Evolutionary conservation across 2,329 filamentous ascomycete species (phyloP), one percentile per base, ranked within the genome.

Genomic region (Colletotrichum costaricense): DNA sequence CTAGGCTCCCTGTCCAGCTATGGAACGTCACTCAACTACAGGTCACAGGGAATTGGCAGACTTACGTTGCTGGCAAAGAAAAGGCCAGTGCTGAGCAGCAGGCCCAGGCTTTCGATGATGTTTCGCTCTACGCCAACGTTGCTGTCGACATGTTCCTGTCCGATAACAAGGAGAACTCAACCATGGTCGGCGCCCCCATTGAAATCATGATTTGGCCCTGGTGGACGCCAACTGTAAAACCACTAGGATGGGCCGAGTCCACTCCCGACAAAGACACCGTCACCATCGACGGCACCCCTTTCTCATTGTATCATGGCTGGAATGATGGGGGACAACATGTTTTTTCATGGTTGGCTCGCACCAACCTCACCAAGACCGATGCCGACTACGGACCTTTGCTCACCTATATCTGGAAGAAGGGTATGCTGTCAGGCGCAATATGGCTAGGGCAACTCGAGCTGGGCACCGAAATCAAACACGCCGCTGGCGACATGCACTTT

Each of bases 171-270:
- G 58, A 69, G 24, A 73, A 73, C 38, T 73, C 71, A 28, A 73
- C 71, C 35, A 62, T 62, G 66, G 56, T 73, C 46, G 69, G 67
- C 28, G 67, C 71, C 14, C 71, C 71, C 46, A 65, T 73, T 52
- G 71, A 73, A 54, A 73, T 73, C 19, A 73, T 73, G 71, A 73
- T 73, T 38, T 73, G 67, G 71, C 71, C 67, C 4, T 73, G 71
- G 71, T 73, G 71, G 71, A 69, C 69, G n/a, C 71, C 71, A 22
- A 73, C 71, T 9, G 67, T 73, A 9, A 73, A 71, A 60, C 71
- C 71, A 24, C 46, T 73, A 19, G 71, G 71, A 28, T 73, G 71
- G 71, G 71, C 60, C 3, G 71, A 73, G 46, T 70, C 67, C 16
- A 73, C 71, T 1, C 71, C 71, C n/a, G 67, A 73, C 22, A 65